A percentile compares a stretch with the other conserved stretches of the same genome.
phyloP scores from a whole-genome alignment of 139 green algal species.

The Chlamydomonas eustigma region DNA sequence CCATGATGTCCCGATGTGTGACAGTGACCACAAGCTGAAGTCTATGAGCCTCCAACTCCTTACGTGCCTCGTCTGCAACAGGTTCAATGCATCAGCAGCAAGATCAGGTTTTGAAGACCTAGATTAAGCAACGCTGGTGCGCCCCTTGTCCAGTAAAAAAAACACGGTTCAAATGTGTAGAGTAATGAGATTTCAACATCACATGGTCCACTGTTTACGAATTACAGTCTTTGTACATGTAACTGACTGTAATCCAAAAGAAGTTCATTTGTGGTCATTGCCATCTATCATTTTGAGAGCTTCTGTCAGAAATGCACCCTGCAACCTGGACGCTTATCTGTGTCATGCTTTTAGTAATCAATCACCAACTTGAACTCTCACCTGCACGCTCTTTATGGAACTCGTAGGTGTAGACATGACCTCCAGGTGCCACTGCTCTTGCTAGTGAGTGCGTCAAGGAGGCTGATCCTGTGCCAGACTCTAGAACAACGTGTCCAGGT shows the following conservation, averaged over 20 bases:
- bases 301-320: no score
- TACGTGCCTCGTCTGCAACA: conserved; percentile 19
- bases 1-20: conserved; percentile 11
- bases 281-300: no score
- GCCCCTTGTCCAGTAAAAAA: no score
- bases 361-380: conserved; percentile 11
- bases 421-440: conserved; percentile 76
- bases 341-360: neutral
- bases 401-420: conserved; percentile 93
- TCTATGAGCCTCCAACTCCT: conserved; percentile 39
- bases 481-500: conserved; percentile 74
- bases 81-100: neutral
- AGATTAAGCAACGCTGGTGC: no score
- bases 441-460: conserved; percentile 87
- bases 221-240: no score
- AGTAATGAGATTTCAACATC: no score
- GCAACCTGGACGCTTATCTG: no score
- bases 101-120: neutral
- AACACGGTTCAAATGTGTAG: no score
- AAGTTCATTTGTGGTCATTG: no score
- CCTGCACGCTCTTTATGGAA: conserved; percentile 75
- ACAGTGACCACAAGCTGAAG: conserved; percentile 18
- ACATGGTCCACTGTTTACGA: no score
- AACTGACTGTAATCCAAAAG: no score
- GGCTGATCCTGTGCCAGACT: conserved; percentile 90